These are phyloP conservation scores for Pyrus communis DNA, from an alignment of 306 rosid species.

Conservation along the genomic window DNA sequence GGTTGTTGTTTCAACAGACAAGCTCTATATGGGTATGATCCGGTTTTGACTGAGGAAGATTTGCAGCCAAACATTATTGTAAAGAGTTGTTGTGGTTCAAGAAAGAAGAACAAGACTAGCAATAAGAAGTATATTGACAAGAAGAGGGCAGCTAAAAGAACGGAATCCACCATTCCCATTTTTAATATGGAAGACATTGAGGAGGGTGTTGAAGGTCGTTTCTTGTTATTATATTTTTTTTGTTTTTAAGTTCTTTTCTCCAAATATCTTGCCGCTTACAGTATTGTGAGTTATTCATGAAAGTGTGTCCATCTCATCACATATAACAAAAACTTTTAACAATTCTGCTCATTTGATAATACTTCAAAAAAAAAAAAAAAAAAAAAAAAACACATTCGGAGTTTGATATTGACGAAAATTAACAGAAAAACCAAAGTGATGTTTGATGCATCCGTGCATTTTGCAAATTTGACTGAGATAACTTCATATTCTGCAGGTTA, in stretches of 20 bases:
- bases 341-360: not conserved
- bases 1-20: constrained; percentile 99
- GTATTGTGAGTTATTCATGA: not conserved
- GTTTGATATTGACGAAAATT: not conserved
- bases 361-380: not conserved
- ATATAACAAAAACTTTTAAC: not conserved
- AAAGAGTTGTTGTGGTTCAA: constrained; percentile 96
- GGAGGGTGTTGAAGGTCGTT: constrained; percentile 89
- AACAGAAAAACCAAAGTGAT: constrained; percentile 4
- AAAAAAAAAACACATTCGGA: not conserved
- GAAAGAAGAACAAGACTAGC: constrained; percentile 64
- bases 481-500: constrained; percentile 50
- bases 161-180: constrained; percentile 87
- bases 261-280: not conserved
- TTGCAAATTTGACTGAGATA: not conserved
- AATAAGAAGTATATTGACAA: constrained; percentile 81
- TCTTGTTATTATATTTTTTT: not conserved
- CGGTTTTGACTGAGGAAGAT: constrained; percentile 85
- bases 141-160: constrained; percentile 70
- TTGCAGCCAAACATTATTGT: constrained; percentile 83
- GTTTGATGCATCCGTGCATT: not conserved
- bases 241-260: not conserved
- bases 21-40: constrained; percentile 96
- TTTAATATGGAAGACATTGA: constrained; percentile 94
- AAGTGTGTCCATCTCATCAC: not conserved